phyloP scores from a whole-genome alignment of 139 green algal species.

The Eudorina sp. region DNA sequence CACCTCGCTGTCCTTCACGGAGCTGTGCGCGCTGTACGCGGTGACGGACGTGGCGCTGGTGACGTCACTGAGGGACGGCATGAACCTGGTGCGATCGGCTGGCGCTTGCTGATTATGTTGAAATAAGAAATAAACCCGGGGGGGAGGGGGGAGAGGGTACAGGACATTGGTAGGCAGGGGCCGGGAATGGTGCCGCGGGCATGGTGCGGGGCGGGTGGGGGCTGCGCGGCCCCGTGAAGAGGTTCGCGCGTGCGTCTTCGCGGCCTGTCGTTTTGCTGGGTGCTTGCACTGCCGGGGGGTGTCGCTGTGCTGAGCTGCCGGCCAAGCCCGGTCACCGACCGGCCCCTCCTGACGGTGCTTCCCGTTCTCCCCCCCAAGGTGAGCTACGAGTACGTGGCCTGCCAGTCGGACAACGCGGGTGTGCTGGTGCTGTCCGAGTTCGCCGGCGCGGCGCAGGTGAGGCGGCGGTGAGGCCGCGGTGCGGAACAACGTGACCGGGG shows the following conservation, averaged over 20 bases:
- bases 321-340: not conserved
- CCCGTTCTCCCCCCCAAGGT: constrained; percentile 18
- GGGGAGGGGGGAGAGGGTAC: too few species aligned
- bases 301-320: too few species aligned
- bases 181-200: too few species aligned
- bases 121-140: too few species aligned
- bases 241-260: too few species aligned
- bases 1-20: constrained; percentile 91
- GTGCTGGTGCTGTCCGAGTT: constrained; percentile 99
- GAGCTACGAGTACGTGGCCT: constrained; percentile 94
- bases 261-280: too few species aligned
- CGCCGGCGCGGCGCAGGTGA: constrained; percentile 74
- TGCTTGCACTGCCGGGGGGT: too few species aligned
- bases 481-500: too few species aligned
- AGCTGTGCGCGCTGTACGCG: constrained; percentile 97
- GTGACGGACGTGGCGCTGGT: constrained; percentile 82
- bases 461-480: not conserved
- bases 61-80: constrained; percentile 79
- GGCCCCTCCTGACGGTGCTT: not conserved
- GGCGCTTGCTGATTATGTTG: not conserved
- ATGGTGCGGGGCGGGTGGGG: too few species aligned
- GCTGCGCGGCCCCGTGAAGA: too few species aligned
- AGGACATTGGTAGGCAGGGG: too few species aligned
- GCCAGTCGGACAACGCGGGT: constrained; percentile 89
- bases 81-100: constrained; percentile 82